phyloP scores from a whole-genome alignment of 1,139 yeast genomes.

The Hansenula sp. region DNA sequence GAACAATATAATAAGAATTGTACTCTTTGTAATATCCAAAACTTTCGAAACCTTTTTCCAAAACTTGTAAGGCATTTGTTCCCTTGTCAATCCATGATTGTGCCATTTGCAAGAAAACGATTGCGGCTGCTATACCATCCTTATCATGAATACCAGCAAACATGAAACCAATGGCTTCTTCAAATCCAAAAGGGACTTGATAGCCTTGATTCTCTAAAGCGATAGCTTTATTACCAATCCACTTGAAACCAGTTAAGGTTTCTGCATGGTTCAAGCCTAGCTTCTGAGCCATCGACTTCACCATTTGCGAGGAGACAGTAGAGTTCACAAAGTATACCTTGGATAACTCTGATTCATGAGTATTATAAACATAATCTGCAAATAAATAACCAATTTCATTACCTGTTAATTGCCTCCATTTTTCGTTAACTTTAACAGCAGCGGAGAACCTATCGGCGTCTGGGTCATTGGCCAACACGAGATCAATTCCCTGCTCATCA shows the following conservation, averaged over 20 bases:
- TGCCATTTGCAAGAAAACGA: conserved; percentile 73
- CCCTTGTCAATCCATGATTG: conserved; percentile 39
- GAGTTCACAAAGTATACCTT: conserved; percentile 73
- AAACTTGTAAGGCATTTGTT: conserved; percentile 36
- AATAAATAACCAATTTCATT: conserved; percentile 86
- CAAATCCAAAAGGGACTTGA: conserved; percentile 83
- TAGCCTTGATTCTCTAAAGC: conserved; percentile 63
- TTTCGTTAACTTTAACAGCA: conserved; percentile 43
- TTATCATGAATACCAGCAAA: conserved; percentile 84
- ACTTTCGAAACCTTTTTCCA: conserved; percentile 54
- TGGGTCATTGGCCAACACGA: conserved; percentile 90
- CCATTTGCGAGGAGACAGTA: conserved; percentile 86
- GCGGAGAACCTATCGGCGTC: conserved; percentile 93
- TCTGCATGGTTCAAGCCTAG: conserved; percentile 68
- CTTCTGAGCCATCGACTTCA: conserved; percentile 61
- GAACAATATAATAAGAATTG: conserved; percentile 79
- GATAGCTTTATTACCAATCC: conserved; percentile 92
- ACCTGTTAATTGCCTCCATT: conserved; percentile 83
- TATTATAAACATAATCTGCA: conserved; percentile 54
- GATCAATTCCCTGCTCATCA: conserved; percentile 33
- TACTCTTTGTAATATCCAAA: conserved; percentile 82
- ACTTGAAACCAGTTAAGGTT: conserved; percentile 92
- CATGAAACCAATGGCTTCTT: conserved; percentile 97
- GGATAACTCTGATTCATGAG: conserved; percentile 22
- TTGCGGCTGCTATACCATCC: conserved; percentile 85